Evolutionary conservation across 495 filamentous ascomycete genomes (phyloP), one percentile per base, ranked within the genome.

Genomic region (Aspergillus sclerotiicarbonarius): DNA sequence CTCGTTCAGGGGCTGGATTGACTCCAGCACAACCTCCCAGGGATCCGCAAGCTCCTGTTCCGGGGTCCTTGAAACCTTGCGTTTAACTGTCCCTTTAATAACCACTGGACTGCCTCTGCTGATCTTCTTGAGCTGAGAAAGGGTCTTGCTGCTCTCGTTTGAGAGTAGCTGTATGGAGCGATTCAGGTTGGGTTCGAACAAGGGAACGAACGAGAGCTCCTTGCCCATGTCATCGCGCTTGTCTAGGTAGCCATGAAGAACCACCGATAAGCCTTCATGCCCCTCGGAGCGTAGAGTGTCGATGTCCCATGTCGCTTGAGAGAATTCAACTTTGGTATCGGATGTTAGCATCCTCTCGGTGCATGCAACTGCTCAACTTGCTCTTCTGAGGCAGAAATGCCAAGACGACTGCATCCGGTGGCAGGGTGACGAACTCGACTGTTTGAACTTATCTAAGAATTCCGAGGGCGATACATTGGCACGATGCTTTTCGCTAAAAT

Each of bases 161-260:
- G 84, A 83, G 19, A 86, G 68, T 4, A 87, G 61, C 56, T 87
- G 84, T 7, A 86, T 65, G 48, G 65, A 77, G 46, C 76, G 62
- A 35, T 67, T 66, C 62, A 82, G 74, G 2, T 76, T 76, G 21
- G 76, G 69, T 55, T 82, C 72, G 6, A 81, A 73, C 3, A 92
- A 63, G 47, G 84, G 76, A n/a, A 83, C 85, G 63, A 94, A 92
- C 12, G 82, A 82, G 7, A 92, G 71, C 51, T 82, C 83, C 60
- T 86, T 84, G 41, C 82, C 82, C 16, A 89, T 67, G 53, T 90
- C 82, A 46, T 80, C 79, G 19, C 84, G 79, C 37, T 74, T 72
- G 15, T 82, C 81, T 5, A 96, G 75, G 62, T 90, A 96, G 49
- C 91, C 91, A 69, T 90, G 81, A 13, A 95, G 67, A 6, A 78